Evolutionary conservation across 2,329 filamentous ascomycete species (phyloP).

Genomic region (Epichloe gansuensis): DNA sequence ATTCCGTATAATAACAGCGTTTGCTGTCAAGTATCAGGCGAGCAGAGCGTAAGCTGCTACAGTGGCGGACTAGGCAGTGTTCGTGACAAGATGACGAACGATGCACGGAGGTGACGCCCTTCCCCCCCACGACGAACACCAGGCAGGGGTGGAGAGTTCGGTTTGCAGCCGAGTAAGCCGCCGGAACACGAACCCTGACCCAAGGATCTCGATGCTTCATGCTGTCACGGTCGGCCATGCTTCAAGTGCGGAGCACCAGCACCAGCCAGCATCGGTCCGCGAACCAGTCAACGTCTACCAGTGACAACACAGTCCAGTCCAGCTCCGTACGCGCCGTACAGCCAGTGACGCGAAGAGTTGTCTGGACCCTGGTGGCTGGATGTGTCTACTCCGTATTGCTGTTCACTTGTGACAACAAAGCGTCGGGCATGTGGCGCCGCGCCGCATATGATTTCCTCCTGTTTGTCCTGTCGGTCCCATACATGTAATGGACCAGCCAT

Average conservation of each 20-base stretch:
- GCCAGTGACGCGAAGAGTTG: not conserved
- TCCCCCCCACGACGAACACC: slow-evolving; percentile 4
- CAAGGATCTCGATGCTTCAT: slow-evolving; percentile 14
- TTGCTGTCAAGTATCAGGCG: too few relatives aligned
- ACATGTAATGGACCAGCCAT: not conserved
- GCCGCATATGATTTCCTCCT: too few relatives aligned
- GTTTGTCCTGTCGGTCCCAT: too few relatives aligned
- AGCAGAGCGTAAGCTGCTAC: slow-evolving; percentile 6
- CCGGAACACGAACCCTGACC: slow-evolving; percentile 11
- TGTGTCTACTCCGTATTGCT: not conserved
- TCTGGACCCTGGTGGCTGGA: not conserved
- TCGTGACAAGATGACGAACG: slow-evolving; percentile 5
- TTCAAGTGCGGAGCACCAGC: not conserved
- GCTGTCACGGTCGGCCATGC: too few relatives aligned
- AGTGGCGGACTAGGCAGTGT: slow-evolving; percentile 15
- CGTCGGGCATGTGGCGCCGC: too few relatives aligned
- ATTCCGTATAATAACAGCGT: too few relatives aligned
- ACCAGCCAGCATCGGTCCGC: not conserved
- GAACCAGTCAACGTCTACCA: not conserved
- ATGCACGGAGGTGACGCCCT: slow-evolving; percentile 12
- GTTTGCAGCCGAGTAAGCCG: slow-evolving; percentile 27
- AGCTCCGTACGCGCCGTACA: not conserved
- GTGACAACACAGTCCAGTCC: not conserved
- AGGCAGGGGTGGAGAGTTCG: slow-evolving; percentile 17
- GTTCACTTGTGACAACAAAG: too few relatives aligned